Percentiles rank a stretch among this genome's conserved stretches.
phyloP scores from a whole-genome alignment of 164 flowering plant species.

The Liquidambar formosana region DNA sequence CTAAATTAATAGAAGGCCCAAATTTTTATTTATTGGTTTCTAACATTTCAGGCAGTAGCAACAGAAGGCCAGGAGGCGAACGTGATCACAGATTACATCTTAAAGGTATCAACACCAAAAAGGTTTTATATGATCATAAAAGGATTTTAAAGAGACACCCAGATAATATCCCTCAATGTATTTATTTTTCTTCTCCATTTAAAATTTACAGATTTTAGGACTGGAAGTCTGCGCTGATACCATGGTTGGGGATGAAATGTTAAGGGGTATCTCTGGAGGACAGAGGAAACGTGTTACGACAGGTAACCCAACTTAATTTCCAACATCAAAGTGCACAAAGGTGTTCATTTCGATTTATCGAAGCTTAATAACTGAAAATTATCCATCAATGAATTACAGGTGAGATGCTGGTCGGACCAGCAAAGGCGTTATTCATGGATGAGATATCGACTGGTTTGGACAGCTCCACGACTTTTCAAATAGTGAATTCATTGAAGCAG shows the following conservation, averaged over 20 bases:
- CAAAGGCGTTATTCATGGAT: slow-evolving; percentile 77
- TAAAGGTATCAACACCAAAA: slow-evolving; percentile 26
- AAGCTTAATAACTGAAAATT: too few species aligned
- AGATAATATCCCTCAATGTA: neutral
- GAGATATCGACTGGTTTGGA: slow-evolving; percentile 89
- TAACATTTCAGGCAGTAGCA: slow-evolving; percentile 31
- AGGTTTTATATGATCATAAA: too few species aligned
- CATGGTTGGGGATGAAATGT: slow-evolving; percentile 45
- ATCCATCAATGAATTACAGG: slow-evolving; percentile 26
- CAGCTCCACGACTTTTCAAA: slow-evolving; percentile 77
- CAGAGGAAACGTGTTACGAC: slow-evolving; percentile 45
- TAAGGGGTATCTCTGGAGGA: slow-evolving; percentile 46
- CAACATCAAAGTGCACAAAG: neutral
- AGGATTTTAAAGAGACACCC: neutral
- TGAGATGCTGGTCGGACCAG: slow-evolving; percentile 86
- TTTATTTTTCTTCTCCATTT: too few species aligned
- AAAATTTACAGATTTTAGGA: slow-evolving; percentile 31
- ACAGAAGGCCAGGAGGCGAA: slow-evolving; percentile 35
- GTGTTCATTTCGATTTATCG: too few species aligned
- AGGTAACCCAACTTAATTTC: slow-evolving; percentile 18
- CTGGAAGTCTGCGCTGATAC: slow-evolving; percentile 39
- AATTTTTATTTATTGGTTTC: neutral
- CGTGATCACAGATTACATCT: slow-evolving; percentile 35
- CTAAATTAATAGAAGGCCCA: too few species aligned
- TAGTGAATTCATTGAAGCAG: slow-evolving; percentile 63